Conservation (phyloP, 495 filamentous ascomycete species). For the Xylaria flabelliformis region DNA sequence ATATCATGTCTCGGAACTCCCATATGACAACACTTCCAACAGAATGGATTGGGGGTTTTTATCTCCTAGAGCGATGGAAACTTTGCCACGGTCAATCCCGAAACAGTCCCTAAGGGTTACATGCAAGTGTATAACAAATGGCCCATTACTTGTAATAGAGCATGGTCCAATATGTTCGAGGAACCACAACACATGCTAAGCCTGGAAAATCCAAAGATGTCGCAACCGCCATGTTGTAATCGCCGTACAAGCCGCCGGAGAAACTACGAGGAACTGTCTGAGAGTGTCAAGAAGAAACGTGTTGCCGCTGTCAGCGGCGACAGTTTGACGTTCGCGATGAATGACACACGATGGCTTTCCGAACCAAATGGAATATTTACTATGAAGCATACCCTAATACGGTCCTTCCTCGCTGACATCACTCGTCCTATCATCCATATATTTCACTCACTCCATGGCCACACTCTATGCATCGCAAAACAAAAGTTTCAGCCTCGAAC, state of each 20-base stretch:
- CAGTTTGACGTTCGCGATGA: background rate
- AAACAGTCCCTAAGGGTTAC: background rate
- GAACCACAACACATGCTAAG: background rate
- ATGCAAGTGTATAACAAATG: background rate
- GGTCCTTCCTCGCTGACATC: background rate
- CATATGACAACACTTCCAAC: background rate
- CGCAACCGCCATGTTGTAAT: background rate
- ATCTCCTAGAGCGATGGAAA: background rate
- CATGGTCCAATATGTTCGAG: background rate
- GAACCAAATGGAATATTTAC: background rate
- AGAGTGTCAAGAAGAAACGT: background rate
- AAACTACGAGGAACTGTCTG: background rate
- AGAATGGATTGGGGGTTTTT: background rate
- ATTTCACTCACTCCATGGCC: no score
- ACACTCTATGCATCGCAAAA: background rate
- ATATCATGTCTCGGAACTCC: background rate
- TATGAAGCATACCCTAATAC: background rate
- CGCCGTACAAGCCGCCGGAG: background rate
- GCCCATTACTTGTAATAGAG: background rate
- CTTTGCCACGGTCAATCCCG: background rate
- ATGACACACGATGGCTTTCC: background rate
- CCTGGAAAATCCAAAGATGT: background rate
- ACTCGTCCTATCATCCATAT: background rate
- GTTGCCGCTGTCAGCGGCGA: background rate
- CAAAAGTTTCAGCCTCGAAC: background rate